Base-by-base conservation (phyloP, 768 basidiomycete genomes). In the Thelephora ganbajun region DNA sequence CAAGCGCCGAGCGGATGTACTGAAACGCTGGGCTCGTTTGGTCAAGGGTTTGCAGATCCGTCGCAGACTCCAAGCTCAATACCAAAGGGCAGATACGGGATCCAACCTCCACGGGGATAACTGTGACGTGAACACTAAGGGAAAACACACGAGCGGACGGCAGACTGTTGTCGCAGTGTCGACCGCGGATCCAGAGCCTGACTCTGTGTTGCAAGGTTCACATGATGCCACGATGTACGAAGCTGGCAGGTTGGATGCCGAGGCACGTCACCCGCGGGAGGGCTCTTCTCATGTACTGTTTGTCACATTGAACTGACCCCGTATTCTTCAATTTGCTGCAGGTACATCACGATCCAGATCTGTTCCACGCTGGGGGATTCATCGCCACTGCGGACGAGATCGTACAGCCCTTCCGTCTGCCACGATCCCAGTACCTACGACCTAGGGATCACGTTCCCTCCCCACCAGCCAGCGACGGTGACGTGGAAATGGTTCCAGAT, bases 1-100 rank as follows among this genome's bases (percentile, higher is more conserved):
- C 9, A 93, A 90, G 63, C 75, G 73, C 49, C 74, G 85, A 54
- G 90, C 90, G 45, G 76, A 80, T 33, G 83, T 80, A 0, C 63
- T 94, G 53, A 93, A 91, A 61, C 78, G 83, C 18, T 99, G 94
- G 94, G 75, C 70, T 46, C 79, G 82, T 48, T 74, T 99, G 36
- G 72, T 99, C 20, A 84, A 87, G 26, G 96, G 93, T 2, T 71
- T 98, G 42, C 76, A 87, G 33, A 85, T 98, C 50, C 76, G 91
- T 13, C 74, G 85, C 55, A 76, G 90, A 41, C 68, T 97, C 33
- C 83, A 83, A 58, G 77, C 76, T 45, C 80, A 93, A 59, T 96
- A 94, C 62, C 74, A 62, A 6, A 56, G 5, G 52, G 45, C 2
- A 44, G 43, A 35, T 30, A 30, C 39, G 22, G 39, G 39, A 41